Evolutionary conservation across 2,329 filamentous ascomycete species (phyloP).

Genomic region (Aspergillus brasiliensis): DNA sequence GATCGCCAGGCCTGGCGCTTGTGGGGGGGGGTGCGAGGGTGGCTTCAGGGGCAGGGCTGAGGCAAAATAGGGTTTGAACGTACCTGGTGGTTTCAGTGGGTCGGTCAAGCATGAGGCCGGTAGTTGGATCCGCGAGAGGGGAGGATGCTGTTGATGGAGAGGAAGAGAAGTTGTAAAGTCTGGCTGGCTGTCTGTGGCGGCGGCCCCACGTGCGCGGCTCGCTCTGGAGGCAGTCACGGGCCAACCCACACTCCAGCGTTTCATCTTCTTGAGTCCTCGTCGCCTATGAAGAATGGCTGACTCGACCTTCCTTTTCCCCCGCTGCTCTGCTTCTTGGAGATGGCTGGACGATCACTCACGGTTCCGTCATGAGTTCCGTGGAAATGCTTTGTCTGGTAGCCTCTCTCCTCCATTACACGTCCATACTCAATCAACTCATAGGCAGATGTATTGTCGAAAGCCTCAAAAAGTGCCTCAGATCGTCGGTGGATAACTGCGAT

Average conservation of each 20-base stretch:
- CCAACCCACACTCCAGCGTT: background rate
- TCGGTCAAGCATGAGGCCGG: background rate
- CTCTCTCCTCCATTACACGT: too few species aligned
- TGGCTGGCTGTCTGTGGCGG: background rate
- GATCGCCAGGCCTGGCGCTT: background rate
- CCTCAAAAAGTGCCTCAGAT: background rate
- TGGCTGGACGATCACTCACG: too few species aligned
- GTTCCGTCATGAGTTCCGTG: too few species aligned
- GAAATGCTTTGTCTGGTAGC: too few species aligned
- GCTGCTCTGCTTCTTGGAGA: too few species aligned
- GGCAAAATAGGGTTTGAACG: background rate
- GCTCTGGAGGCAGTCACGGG: background rate
- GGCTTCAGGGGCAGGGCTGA: constrained; percentile 7
- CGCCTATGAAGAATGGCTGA: background rate
- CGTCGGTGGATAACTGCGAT: background rate
- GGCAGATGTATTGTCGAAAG: background rate
- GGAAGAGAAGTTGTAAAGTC: too few species aligned
- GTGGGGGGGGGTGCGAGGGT: background rate
- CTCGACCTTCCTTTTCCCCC: background rate
- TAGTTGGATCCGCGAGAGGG: background rate
- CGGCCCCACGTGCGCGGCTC: constrained; percentile 1
- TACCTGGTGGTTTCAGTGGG: background rate
- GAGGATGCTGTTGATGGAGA: background rate
- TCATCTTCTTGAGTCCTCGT: background rate
- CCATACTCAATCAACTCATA: too few species aligned